A percentile compares a stretch with the other conserved stretches of the same genome.
phyloP scores from a whole-genome alignment of 1,139 yeast genomes.

The Suhomyces wounanorum region DNA sequence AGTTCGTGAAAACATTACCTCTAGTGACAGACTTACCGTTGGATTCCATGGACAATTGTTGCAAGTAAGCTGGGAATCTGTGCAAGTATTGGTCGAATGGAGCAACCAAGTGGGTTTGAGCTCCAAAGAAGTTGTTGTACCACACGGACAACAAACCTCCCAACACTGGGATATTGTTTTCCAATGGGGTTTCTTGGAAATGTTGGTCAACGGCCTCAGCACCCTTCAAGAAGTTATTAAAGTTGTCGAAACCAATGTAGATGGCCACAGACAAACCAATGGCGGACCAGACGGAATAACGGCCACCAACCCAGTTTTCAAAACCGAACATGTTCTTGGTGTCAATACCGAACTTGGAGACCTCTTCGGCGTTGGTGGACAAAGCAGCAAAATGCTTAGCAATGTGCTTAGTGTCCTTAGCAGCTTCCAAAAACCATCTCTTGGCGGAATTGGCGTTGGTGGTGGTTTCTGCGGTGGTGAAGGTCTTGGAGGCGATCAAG shows the following conservation, averaged over 20 bases:
- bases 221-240: constrained; percentile 88
- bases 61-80: constrained; percentile 98
- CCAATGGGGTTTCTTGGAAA: constrained; percentile 79
- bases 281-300: constrained; percentile 99
- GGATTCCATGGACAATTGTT: constrained; percentile 98
- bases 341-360: constrained; percentile 92
- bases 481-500: constrained; percentile 94
- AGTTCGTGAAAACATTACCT: constrained; percentile 85
- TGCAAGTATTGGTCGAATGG: constrained; percentile 98
- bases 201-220: constrained; percentile 97
- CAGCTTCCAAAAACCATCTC: constrained; percentile 81
- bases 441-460: constrained; percentile 96
- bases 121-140: constrained; percentile 98
- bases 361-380: constrained; percentile 90
- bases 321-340: constrained; percentile 98
- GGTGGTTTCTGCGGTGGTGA: constrained; percentile 97
- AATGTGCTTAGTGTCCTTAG: constrained; percentile 68
- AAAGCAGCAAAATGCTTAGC: constrained; percentile 98
- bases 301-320: constrained; percentile 98
- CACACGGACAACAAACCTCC: constrained; percentile 95
- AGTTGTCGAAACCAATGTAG: constrained; percentile 93
- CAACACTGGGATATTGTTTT: constrained; percentile 85
- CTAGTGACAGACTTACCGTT: constrained; percentile 97
- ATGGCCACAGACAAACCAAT: constrained; percentile 94
- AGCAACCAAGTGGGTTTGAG: constrained; percentile 97